Base-by-base conservation (phyloP, 192 early-diverging fungal genomes). In the Coemansia reversa region DNA sequence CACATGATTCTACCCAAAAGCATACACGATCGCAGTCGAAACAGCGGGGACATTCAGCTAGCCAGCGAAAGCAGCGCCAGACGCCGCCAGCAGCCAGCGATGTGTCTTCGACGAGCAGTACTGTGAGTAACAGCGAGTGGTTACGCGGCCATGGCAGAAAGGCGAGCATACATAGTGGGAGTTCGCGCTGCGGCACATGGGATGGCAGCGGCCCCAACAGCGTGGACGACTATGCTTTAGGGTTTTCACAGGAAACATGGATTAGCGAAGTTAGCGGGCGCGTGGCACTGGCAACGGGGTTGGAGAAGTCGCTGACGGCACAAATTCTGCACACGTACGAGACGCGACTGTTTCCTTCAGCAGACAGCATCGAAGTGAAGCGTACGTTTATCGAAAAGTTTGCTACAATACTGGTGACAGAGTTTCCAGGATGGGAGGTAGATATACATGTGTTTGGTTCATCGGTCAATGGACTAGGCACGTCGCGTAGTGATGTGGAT, bases 391-490 rank as follows among this genome's bases (percentile, higher is more conserved):
- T 94, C 23, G 74, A 84, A 12, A 96, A 96, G 74, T 86, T 98
- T 58, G 87, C 95, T 25, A 63, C 71, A 5, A 87, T 98, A 11
- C 63, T 98, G 66, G 82, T 88, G 23, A 57, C 47, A 7, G 94
- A 96, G 83, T 98, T 89, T 86, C 95, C 93, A 7, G 86, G 81
- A 54, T 82, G 84, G 57, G 83, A 90, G 32, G 87, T 96, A 33
- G 83, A 83, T 32, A 90, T 87, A 4, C 89, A 96, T 72, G 75
- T 94, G 23, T 98, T 98, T 86, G 95, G 95, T 83, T 96, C 95
- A 5, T 91, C 93, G 0, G 87, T 91, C 30, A 97, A 95, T 76
- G 89, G 90, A 42, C 80, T 98, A 24, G 95, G 91, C 22, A 94
- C 93, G 0, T 84, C 78, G 35, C 75, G 75, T 19, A 92, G 90